Base-by-base conservation (phyloP, 495 filamentous ascomycete species). In the Chaetomium tenue region DNA sequence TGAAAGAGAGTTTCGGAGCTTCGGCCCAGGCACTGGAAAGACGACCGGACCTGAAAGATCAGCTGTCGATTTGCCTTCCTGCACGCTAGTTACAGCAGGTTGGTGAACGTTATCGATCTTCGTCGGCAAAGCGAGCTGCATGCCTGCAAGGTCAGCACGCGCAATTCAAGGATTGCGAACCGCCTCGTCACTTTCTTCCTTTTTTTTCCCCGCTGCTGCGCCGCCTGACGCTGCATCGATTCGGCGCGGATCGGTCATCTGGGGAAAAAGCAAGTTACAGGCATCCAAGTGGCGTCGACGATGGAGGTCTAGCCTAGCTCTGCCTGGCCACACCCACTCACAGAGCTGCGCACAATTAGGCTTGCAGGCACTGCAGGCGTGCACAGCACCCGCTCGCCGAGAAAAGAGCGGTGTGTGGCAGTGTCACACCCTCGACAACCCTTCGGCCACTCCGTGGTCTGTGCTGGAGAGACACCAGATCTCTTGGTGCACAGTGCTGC, bases 371-470 rank as follows among this genome's bases (percentile, higher is more conserved):
- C 8, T 58, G 23, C 11, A 2, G 15, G 42, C 42, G 9, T 28
- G 25, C 25, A 18, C 33, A 15, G 39, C 37, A 22, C 26, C 54
- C 20, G 37, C 22, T 26, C n/a, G 23, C 25, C 18, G 13, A 23
- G 22, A 42, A 37, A 25, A 61, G 63, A 62, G 63, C 58, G 63
- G 59, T 56, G 61, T 58, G 61, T 63, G 61, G 54, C 54, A 63
- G 61, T 63, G 51, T 63, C 40, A 44, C 40, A n/a, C n/a, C n/a
- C n/a, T n/a, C 6, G 28, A 6, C 39, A 40, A 16, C 40, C 40
- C 40, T 58, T 40, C 20, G 42, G 26, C 11, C 61, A 51, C 22
- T 28, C 26, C 53, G 53, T 58, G 53, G 53, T 20, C 42, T 39
- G 61, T 51, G 61, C 52, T 37, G 3, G 12, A 0, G 15, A 8